Base-by-base conservation (phyloP, 2,329 filamentous ascomycete species). In the Cytospora leucostoma region DNA sequence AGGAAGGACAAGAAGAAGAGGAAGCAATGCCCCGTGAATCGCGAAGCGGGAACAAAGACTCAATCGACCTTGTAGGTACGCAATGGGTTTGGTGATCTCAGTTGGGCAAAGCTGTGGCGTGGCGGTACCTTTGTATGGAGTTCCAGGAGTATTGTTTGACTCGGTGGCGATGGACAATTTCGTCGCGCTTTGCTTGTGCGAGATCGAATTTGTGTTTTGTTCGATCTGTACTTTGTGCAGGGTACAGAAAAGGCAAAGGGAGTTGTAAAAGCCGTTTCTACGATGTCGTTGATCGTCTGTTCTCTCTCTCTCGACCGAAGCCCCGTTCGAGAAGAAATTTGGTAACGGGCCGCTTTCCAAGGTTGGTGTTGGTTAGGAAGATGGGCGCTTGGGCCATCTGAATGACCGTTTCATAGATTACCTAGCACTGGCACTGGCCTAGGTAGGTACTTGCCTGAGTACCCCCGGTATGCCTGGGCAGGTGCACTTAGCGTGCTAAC, bases 351-450 rank as follows among this genome's bases (percentile, higher is more conserved):
- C 35, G 44, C 56, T 52, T 65, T 27, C 27, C 27, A 27, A 27
- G 27, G 27, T 27, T 27, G 27, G 27, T 27, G 27, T 56, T 27
- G 52, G 33, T 57, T 13, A 33, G 27, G 21, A n/a, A 34, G 27
- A 40, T 13, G 21, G 40, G 56, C 57, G 64, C 64, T 61, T 63
- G 53, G 64, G 44, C 56, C 64, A 61, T 21, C 11, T 27, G 49
- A 27, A 27, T 27, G 34, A n/a, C 44, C 8, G 44, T 47, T 21
- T 21, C 19, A n/a, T 47, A 12, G n/a, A n/a, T n/a, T n/a, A n/a
- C n/a, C n/a, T n/a, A n/a, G n/a, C n/a, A n/a, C n/a, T n/a, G n/a
- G n/a, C n/a, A n/a, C n/a, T n/a, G n/a, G n/a, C n/a, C n/a, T n/a
- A n/a, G n/a, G n/a, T n/a, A n/a, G n/a, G n/a, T n/a, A n/a, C n/a